These are phyloP conservation scores for Pneumocystis wakefieldiae DNA, from an alignment of 1,139 yeast genomes.

Conservation along the genomic window DNA sequence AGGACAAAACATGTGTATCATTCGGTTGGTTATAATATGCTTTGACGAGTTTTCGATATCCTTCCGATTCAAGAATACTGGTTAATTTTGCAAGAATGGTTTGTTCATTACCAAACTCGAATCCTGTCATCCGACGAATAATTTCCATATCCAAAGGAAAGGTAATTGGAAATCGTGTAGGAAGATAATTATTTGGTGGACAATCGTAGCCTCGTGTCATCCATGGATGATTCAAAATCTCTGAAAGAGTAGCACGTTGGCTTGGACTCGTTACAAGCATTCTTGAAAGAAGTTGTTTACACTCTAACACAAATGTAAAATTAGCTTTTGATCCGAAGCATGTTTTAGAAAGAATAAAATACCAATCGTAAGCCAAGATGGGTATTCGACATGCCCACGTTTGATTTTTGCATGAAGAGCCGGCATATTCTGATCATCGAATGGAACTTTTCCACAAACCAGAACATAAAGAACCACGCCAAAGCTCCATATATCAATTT, in stretches of 20 bases:
- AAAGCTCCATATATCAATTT: slow-evolving; percentile 97
- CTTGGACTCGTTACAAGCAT: slow-evolving; percentile 86
- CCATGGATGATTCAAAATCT: slow-evolving; percentile 87
- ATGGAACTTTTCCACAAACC: slow-evolving; percentile 94
- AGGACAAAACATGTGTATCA: background rate
- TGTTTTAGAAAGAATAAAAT: background rate
- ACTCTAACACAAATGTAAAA: slow-evolving; percentile 30
- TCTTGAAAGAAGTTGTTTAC: slow-evolving; percentile 64
- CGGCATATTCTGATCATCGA: slow-evolving; percentile 88
- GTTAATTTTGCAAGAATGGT: slow-evolving; percentile 45
- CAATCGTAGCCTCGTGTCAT: slow-evolving; percentile 77
- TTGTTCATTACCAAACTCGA: slow-evolving; percentile 63
- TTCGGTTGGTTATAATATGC: slow-evolving; percentile 39
- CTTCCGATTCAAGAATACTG: slow-evolving; percentile 45
- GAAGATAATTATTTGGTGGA: slow-evolving; percentile 56
- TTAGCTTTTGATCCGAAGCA: background rate
- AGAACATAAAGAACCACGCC: slow-evolving; percentile 93
- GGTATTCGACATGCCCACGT: slow-evolving; percentile 84
- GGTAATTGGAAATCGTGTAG: slow-evolving; percentile 58
- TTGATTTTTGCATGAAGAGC: slow-evolving; percentile 90
- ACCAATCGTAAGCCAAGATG: slow-evolving; percentile 50
- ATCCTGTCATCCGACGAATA: slow-evolving; percentile 57
- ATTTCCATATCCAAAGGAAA: slow-evolving; percentile 60
- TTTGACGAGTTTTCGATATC: slow-evolving; percentile 49
- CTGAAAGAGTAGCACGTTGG: slow-evolving; percentile 63